phyloP scores from a whole-genome alignment of 768 basidiomycete genomes.

The Nidularia pulvinata region DNA sequence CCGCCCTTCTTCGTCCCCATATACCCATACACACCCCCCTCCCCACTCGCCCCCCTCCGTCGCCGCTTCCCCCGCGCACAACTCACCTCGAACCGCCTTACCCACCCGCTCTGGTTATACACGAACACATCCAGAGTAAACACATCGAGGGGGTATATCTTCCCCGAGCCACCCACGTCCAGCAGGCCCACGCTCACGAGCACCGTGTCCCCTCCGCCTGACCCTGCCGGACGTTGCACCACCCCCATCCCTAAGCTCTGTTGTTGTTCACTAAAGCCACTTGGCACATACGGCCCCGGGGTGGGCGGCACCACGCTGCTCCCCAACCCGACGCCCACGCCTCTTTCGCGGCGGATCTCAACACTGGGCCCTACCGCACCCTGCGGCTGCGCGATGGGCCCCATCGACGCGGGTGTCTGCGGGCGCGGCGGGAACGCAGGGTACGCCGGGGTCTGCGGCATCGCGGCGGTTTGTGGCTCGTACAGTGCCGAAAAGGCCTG shows the following conservation, averaged over 20 bases:
- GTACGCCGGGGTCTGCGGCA: constrained; percentile 77
- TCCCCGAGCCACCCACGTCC: constrained; percentile 27
- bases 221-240: constrained; percentile 22
- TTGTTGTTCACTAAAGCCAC: constrained; percentile 35
- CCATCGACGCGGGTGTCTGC: constrained; percentile 55
- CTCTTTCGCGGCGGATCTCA: constrained; percentile 67
- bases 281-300: constrained; percentile 51
- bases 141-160: constrained; percentile 70
- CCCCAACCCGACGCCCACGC: constrained; percentile 27
- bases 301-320: constrained; percentile 41
- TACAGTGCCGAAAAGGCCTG: constrained; percentile 2
- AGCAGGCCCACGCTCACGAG: constrained; percentile 69
- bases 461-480: constrained; percentile 38
- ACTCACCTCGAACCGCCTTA: constrained; percentile 75
- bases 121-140: constrained; percentile 89
- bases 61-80: constrained; percentile 57
- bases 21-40: constrained; percentile 20
- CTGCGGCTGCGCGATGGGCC: constrained; percentile 50
- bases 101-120: constrained; percentile 79
- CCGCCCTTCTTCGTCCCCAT: constrained; percentile 28
- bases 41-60: constrained; percentile 33
- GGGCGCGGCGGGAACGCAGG: constrained; percentile 43
- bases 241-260: constrained; percentile 15
- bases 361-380: constrained; percentile 54
- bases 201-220: constrained; percentile 50